Base-by-base conservation (phyloP, 176 grass and related monocot species). In the Hyparrhenia diplandra region DNA sequence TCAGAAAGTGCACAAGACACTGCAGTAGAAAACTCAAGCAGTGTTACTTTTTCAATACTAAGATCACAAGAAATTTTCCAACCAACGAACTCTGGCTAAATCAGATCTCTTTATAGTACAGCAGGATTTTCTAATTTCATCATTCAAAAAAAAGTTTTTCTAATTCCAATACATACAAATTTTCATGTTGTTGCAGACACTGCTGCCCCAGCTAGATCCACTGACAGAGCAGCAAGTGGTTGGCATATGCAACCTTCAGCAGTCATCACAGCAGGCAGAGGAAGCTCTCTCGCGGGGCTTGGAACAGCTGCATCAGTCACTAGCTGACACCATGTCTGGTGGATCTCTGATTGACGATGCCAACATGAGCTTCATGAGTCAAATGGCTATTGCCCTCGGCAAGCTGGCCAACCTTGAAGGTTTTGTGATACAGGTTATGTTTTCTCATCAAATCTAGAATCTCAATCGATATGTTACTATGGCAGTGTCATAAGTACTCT, bases 271-370 rank as follows among this genome's bases (percentile, higher is more conserved):
- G 41, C 92, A 98, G 77, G 92, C 90, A 54, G 95, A 98, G 76
- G 95, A 98, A 87, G 92, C 95, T 61, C 92, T 98, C 24, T 93
- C 92, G 2, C 92, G 92, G 85, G 95, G 95, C 28, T 83, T 94
- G 31, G 95, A 97, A 45, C 90, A 92, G 59, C 88, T 97, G 64
- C 83, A 92, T 73, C 89, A 92, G 27, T 94, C 94, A 10, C 70
- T 97, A 21, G 85, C 87, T 51, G 77, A 80, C 5, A 92, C 87
- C 0, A 86, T 97, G 47, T 77, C 92, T 13, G 72, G 80, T 37
- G 92, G 90, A 21, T 87, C 81, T 57, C 58, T 92, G 55, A 68
- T 63, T 13, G 88, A 90, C 4, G 74, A 80, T 10, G 20, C 78
- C 40, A 74, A 85, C 47, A 73, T 82, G 64, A 91, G 77, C 80